Evolutionary conservation across 2,329 filamentous ascomycete genomes (phyloP).

Genomic region (Clarireedia paspali): DNA sequence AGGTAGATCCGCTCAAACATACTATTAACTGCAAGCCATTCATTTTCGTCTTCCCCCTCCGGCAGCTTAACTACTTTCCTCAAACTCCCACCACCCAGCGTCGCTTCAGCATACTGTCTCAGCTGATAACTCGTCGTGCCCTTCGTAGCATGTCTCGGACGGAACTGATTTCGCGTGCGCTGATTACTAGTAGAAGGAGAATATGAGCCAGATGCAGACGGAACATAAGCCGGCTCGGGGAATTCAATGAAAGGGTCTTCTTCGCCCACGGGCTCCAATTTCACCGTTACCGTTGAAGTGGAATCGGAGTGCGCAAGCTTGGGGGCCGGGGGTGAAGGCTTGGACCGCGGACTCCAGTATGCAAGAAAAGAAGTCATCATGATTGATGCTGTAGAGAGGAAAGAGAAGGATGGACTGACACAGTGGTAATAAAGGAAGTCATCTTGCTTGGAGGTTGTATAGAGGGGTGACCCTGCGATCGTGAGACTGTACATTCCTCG

Average conservation of each 20-base stretch:
- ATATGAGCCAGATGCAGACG: conserved; percentile 29
- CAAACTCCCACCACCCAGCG: conserved; percentile 86
- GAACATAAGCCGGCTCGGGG: conserved; percentile 31
- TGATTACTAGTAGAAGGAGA: conserved; percentile 56
- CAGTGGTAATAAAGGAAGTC: conserved; percentile 75
- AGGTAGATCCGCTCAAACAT: conserved; percentile 27
- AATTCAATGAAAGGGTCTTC: conserved; percentile 32
- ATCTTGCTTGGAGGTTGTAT: conserved; percentile 37
- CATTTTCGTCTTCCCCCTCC: conserved; percentile 94
- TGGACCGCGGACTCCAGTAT: conserved; percentile 3
- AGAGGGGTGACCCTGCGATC: conserved; percentile 2
- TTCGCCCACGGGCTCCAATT: conserved; percentile 6
- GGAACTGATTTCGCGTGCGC: conserved; percentile 84
- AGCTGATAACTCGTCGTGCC: conserved; percentile 89
- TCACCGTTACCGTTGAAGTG: conserved; percentile 19
- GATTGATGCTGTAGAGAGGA: conserved; percentile 17
- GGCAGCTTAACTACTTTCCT: conserved; percentile 95
- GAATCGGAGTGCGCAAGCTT: conserved; percentile 17
- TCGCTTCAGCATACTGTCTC: conserved; percentile 96
- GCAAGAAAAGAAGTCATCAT: conserved; percentile 31
- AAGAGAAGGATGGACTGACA: conserved; percentile 48
- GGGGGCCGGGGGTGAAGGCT: not conserved
- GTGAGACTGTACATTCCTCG: conserved; percentile 20
- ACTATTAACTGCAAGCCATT: conserved; percentile 98
- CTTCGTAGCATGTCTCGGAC: conserved; percentile 75